These are phyloP conservation scores for Macadamia integrifolia DNA, from an alignment of 164 flowering plant genomes.

Conservation along the genomic window DNA sequence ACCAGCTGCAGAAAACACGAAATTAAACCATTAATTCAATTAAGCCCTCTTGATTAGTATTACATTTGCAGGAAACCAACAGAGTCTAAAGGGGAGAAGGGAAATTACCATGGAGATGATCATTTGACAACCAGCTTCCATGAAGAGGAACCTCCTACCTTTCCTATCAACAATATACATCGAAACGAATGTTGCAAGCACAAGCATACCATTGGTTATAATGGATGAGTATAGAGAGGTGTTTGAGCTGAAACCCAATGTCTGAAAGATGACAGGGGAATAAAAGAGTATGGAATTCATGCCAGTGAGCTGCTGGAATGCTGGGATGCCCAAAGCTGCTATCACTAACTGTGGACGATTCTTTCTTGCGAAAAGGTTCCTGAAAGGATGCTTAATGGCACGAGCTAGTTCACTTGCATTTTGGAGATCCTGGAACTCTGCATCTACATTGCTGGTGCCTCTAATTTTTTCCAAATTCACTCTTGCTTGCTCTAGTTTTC, in stretches of 20 bases:
- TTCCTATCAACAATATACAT: slow-evolving; percentile 71
- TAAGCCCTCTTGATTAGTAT: too few relatives aligned
- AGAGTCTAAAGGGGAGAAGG: background rate
- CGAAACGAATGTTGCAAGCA: slow-evolving; percentile 64
- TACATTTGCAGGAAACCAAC: too few relatives aligned
- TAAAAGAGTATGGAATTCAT: slow-evolving; percentile 88
- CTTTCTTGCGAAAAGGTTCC: slow-evolving; percentile 51
- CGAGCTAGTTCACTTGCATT: slow-evolving; percentile 69
- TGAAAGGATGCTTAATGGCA: slow-evolving; percentile 70
- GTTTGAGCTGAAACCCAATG: slow-evolving; percentile 62
- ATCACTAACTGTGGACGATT: slow-evolving; percentile 78
- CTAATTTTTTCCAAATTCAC: slow-evolving; percentile 55
- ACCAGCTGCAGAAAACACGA: slow-evolving; percentile 36
- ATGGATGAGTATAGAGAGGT: slow-evolving; percentile 53
- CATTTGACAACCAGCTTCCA: slow-evolving; percentile 86
- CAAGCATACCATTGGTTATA: slow-evolving; percentile 57
- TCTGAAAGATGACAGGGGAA: slow-evolving; percentile 82
- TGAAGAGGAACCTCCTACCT: slow-evolving; percentile 72
- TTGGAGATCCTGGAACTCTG: slow-evolving; percentile 68
- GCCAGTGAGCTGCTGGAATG: slow-evolving; percentile 90
- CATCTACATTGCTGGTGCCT: slow-evolving; percentile 70
- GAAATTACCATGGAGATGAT: slow-evolving; percentile 55
- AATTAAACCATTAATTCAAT: too few relatives aligned
- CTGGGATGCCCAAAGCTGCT: slow-evolving; percentile 76
- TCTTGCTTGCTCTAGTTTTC: slow-evolving; percentile 56